Percentiles rank a stretch among this genome's conserved stretches.
Conservation (phyloP, 1,284 basidiomycete genomes). For the Sporisorium exsertum region DNA sequence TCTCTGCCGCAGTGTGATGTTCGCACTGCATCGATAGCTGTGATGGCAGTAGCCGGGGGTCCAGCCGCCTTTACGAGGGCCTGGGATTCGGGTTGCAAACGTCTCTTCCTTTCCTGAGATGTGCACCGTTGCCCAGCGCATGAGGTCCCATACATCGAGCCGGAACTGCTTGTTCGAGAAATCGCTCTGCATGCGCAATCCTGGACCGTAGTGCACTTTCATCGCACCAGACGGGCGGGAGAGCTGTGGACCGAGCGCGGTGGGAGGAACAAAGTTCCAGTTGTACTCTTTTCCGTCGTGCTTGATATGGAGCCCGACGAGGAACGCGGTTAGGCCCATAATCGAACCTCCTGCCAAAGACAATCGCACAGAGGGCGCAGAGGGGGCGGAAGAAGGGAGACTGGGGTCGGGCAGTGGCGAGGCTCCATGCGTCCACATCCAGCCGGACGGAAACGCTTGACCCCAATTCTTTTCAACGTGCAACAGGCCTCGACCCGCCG, state of each 20-base stretch:
- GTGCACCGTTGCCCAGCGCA: constrained; percentile 24
- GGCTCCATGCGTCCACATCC: constrained; percentile 41
- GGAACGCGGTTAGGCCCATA: constrained; percentile 32
- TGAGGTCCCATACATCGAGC: constrained; percentile 32
- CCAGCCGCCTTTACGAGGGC: constrained; percentile 31
- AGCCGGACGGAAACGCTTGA: constrained; percentile 40
- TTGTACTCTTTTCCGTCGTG: not conserved
- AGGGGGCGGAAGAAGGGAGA: not conserved
- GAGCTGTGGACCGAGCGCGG: constrained; percentile 24
- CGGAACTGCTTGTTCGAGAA: constrained; percentile 15
- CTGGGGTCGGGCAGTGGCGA: constrained; percentile 19
- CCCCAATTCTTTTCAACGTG: constrained; percentile 51
- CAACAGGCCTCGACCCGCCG: constrained; percentile 26
- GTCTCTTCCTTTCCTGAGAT: constrained; percentile 14
- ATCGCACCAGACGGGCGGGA: not conserved
- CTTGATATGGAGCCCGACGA: constrained; percentile 28
- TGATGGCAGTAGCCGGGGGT: constrained; percentile 43
- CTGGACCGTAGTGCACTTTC: constrained; percentile 20
- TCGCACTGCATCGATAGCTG: constrained; percentile 28
- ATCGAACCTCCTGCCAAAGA: constrained; percentile 37
- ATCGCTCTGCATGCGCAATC: constrained; percentile 23
- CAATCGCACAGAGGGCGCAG: constrained; percentile 1
- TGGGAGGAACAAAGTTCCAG: constrained; percentile 40
- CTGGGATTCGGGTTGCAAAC: constrained; percentile 43
- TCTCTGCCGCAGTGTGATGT: constrained; percentile 19